Evolutionary conservation across 2,329 filamentous ascomycete species (phyloP).

Genomic region (Aurifilum marmelostoma): DNA sequence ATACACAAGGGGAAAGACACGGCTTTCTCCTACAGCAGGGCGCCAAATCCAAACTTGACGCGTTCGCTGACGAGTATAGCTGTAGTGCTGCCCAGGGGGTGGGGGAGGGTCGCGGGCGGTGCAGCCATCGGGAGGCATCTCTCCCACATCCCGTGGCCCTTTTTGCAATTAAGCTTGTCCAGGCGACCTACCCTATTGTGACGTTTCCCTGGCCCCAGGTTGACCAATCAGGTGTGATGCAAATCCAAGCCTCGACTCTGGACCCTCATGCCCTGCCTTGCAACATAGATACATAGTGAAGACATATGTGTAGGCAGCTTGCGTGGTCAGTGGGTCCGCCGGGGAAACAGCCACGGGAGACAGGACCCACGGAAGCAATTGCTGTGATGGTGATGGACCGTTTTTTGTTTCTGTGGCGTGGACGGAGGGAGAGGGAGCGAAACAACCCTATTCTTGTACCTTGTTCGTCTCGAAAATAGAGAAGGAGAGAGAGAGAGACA

Average conservation of each 20-base stretch:
- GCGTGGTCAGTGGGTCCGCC: neutral
- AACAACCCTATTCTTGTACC: neutral
- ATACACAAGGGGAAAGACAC: neutral
- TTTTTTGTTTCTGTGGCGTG: neutral
- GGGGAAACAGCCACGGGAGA: neutral
- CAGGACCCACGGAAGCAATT: neutral
- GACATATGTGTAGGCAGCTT: too few species aligned
- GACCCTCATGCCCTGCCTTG: neutral
- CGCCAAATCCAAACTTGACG: neutral
- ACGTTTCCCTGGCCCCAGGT: neutral
- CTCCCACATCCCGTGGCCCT: conserved; percentile 11
- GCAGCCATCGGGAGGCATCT: neutral
- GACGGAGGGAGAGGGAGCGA: too few species aligned
- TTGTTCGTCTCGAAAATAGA: neutral
- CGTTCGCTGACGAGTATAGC: conserved; percentile 5
- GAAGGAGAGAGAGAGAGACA: neutral
- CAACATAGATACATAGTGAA: neutral
- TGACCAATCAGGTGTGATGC: neutral
- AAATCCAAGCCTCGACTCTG: neutral
- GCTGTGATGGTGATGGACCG: neutral
- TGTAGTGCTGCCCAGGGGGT: neutral
- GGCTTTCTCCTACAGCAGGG: neutral
- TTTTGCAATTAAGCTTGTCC: conserved; percentile 3
- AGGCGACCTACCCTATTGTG: neutral
- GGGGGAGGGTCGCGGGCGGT: neutral